Conservation (phyloP, 2,329 filamentous ascomycete genomes). For the Ophioceras dolichostomum region DNA sequence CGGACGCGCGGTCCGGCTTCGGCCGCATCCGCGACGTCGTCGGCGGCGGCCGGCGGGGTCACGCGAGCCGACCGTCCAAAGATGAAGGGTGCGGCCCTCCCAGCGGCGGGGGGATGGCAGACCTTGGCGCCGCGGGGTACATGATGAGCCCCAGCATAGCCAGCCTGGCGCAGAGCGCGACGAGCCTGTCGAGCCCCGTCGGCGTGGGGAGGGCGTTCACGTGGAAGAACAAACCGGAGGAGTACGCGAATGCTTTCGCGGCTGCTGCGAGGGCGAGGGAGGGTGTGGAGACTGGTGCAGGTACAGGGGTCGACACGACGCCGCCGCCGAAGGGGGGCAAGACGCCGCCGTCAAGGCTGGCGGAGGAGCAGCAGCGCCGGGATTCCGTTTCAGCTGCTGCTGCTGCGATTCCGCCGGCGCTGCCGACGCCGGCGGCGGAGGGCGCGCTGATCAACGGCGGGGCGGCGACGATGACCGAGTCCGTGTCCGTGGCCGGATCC, state of each 20-base stretch:
- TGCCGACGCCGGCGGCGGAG: neutral
- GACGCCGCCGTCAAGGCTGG: neutral
- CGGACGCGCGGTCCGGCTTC: constrained; percentile 70
- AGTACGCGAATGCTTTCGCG: constrained; percentile 32
- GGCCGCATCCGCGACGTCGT: constrained; percentile 80
- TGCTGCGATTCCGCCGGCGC: neutral
- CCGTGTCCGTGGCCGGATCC: constrained; percentile 26
- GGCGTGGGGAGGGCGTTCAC: constrained; percentile 40
- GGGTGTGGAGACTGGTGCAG: constrained; percentile 3
- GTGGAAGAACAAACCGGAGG: constrained; percentile 52
- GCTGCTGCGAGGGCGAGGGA: constrained; percentile 6
- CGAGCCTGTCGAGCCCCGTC: constrained; percentile 22
- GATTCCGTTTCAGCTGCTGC: no score
- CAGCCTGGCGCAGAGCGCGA: constrained; percentile 22
- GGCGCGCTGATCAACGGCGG: constrained; percentile 25
- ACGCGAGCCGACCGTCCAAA: constrained; percentile 40
- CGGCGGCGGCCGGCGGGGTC: constrained; percentile 40
- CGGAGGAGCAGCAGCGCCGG: neutral
- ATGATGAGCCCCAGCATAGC: constrained; percentile 21
- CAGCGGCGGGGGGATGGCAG: constrained; percentile 13
- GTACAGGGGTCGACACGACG: no score
- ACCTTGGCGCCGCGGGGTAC: constrained; percentile 9
- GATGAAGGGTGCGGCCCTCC: constrained; percentile 31
- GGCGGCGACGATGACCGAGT: neutral
- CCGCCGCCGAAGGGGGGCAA: neutral